Conservation (phyloP, 2,329 filamentous ascomycete genomes). For the Ceratocystiopsis sp. region DNA sequence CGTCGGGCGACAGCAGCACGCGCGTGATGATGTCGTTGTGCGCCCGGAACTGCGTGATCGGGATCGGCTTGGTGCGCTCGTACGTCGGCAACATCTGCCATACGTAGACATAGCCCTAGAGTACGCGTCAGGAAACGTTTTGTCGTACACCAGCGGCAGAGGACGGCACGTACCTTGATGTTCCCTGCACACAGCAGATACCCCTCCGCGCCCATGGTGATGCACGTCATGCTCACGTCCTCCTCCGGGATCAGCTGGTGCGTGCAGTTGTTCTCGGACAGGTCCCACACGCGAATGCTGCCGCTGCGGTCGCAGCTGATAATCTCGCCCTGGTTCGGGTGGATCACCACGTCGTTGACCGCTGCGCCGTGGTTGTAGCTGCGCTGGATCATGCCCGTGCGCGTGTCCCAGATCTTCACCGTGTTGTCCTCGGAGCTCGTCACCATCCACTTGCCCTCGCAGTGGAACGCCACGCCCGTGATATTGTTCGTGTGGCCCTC, state of each 20-base stretch:
- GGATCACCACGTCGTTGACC: slow-evolving; percentile 97
- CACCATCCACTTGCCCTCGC: slow-evolving; percentile 99
- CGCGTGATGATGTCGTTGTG: slow-evolving; percentile 89
- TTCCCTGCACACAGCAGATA: slow-evolving; percentile 87
- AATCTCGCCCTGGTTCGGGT: slow-evolving; percentile 95
- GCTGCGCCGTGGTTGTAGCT: slow-evolving; percentile 82
- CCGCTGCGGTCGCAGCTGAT: slow-evolving; percentile 90
- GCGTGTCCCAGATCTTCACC: slow-evolving; percentile 93
- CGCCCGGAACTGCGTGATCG: slow-evolving; percentile 75
- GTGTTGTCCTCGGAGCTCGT: slow-evolving; percentile 93
- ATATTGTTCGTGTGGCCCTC: slow-evolving; percentile 94
- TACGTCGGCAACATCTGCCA: slow-evolving; percentile 81
- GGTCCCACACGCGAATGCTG: slow-evolving; percentile 87
- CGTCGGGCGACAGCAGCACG: slow-evolving; percentile 79
- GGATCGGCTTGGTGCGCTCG: slow-evolving; percentile 69
- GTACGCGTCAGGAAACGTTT: not conserved
- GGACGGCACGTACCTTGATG: slow-evolving; percentile 46
- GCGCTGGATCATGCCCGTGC: slow-evolving; percentile 69
- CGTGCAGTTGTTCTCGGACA: slow-evolving; percentile 92
- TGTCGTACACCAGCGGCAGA: not conserved
- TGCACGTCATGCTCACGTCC: slow-evolving; percentile 81
- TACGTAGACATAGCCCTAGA: slow-evolving; percentile 85
- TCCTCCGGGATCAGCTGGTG: slow-evolving; percentile 95
- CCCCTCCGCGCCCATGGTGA: slow-evolving; percentile 90
- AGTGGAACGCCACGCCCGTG: slow-evolving; percentile 93